Conservation (phyloP, 2,329 filamentous ascomycete species). For the Alternaria ventricosa region DNA sequence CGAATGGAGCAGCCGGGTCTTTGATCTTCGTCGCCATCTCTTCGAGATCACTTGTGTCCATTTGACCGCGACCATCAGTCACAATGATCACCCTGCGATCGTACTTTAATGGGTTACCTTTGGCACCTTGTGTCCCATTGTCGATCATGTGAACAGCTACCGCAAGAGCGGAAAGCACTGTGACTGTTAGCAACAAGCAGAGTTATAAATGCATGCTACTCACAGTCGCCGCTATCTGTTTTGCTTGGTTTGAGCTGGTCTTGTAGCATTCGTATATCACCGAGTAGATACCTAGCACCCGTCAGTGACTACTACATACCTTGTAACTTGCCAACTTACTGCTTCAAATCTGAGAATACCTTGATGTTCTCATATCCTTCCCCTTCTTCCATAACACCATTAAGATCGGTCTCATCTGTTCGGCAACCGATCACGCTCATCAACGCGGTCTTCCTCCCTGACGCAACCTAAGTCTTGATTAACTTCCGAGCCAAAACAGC, state of each 20-base stretch:
- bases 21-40: slow-evolving; percentile 78
- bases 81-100: slow-evolving; percentile 72
- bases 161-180: slow-evolving; percentile 80
- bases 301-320: not conserved
- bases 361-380: slow-evolving; percentile 82
- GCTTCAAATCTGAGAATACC: slow-evolving; percentile 68
- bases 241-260: slow-evolving; percentile 69
- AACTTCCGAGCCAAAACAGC: not conserved
- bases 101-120: slow-evolving; percentile 45
- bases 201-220: slow-evolving; percentile 10
- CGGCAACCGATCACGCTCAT: slow-evolving; percentile 83
- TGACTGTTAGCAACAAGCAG: slow-evolving; percentile 24
- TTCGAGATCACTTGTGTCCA: slow-evolving; percentile 74
- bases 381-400: slow-evolving; percentile 63
- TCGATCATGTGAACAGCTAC: slow-evolving; percentile 90
- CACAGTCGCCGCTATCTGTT: slow-evolving; percentile 75
- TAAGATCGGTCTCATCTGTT: slow-evolving; percentile 64
- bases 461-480: slow-evolving; percentile 57
- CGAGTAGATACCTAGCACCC: slow-evolving; percentile 64
- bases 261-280: slow-evolving; percentile 70
- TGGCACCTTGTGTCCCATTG: slow-evolving; percentile 78
- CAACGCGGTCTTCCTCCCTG: slow-evolving; percentile 75
- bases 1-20: slow-evolving; percentile 68
- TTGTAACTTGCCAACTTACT: slow-evolving; percentile 55
- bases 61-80: slow-evolving; percentile 77